Conservation (phyloP, 208 protist species). For the Leptomonas seymouri region DNA sequence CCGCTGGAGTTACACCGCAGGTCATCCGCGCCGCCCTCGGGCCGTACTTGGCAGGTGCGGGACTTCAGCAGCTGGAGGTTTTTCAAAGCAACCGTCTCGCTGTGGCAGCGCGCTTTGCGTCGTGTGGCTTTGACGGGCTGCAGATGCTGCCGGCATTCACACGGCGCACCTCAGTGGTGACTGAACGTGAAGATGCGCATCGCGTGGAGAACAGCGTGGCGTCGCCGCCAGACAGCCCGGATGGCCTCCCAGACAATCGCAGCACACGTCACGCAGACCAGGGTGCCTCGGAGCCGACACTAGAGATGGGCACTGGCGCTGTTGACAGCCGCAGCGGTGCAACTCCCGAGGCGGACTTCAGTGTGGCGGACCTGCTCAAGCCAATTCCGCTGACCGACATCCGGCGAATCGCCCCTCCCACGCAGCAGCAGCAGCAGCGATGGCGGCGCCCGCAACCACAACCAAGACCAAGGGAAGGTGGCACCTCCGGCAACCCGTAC, state of each 20-base stretch:
- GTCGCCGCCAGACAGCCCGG: too few relatives aligned
- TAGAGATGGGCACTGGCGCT: too few relatives aligned
- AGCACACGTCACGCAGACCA: too few relatives aligned
- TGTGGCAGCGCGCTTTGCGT: slow-evolving; percentile 42
- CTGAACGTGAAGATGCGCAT: neutral
- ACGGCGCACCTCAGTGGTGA: neutral
- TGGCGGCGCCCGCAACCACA: neutral
- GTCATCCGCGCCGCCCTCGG: slow-evolving; percentile 35
- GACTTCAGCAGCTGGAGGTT: slow-evolving; percentile 57
- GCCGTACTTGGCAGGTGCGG: slow-evolving; percentile 45
- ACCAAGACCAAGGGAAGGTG: neutral
- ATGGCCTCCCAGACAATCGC: too few relatives aligned
- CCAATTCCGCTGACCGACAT: neutral
- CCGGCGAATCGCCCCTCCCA: neutral
- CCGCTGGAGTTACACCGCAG: slow-evolving; percentile 27
- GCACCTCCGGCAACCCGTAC: neutral
- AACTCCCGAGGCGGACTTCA: neutral
- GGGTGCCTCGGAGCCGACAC: too few relatives aligned
- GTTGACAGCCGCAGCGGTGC: too few relatives aligned
- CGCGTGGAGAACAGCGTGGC: neutral
- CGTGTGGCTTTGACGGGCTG: slow-evolving; percentile 22
- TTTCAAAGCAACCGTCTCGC: slow-evolving; percentile 44
- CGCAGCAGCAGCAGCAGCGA: neutral
- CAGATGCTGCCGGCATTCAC: neutral
- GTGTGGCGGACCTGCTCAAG: neutral